Evolutionary conservation across 1,284 basidiomycete species (phyloP), one percentile per base, ranked within the genome.

Genomic region (Caloboletus inedulis): DNA sequence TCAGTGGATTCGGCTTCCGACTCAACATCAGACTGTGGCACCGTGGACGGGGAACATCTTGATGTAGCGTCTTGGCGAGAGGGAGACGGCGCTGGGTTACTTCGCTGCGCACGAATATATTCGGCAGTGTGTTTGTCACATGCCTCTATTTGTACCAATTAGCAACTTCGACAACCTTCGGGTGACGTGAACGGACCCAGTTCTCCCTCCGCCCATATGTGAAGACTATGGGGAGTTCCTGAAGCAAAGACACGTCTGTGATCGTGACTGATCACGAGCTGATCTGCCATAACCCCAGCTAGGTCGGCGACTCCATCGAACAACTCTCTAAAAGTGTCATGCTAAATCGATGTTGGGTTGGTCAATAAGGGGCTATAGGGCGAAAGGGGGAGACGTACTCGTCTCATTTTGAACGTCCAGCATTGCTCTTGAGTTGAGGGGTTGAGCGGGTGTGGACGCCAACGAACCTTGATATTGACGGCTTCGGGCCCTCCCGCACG

Each of bases 231-330:
- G 0, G 87, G 86, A 0, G 82, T 85, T 3, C 83, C 80, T 16
- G 82, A 85, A 8, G 84, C 73, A 59, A 82, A 89, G 36, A 90
- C 73, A 3, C 79, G 82, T 47, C 76, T 79, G 43, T 79, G 76
- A 27, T 82, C 74, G 53, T 82, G 79, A 13, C 69, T 82, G 53
- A 90, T 69, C 29, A 87, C 72, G 0, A 90, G 68, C 48, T 77
- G 77, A 14, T 77, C 71, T 3, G 63, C 57, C 12, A 76, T 71
- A 16, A 87, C 72, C 14, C 65, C 67, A 2, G 77, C 80, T 40
- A 81, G 72, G 52, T 88, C 84, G 7, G 87, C 85, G 3, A 79
- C 69, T 40, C 77, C 79, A 33, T 84, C 79, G 48, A 87, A 87
- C 0, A 89, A 62, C 1, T 74, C 71, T 25, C 75, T 74, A 60